Base-by-base conservation (phyloP, 768 basidiomycete genomes). In the Crepidotus variabilis region DNA sequence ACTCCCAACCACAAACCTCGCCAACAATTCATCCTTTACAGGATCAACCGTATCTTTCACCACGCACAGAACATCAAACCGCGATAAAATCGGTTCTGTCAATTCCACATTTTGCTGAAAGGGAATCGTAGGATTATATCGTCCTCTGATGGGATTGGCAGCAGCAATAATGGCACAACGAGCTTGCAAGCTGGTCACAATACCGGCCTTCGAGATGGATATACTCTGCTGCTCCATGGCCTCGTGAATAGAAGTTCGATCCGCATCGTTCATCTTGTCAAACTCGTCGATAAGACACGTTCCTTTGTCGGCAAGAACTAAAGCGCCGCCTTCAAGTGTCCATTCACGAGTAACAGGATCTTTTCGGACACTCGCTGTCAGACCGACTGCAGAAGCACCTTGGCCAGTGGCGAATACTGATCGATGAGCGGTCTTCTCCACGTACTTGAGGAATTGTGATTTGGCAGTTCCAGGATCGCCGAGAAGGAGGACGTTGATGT, bases 221-320 rank as follows among this genome's bases (percentile, higher is more conserved):
- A 99, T 99, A 11, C 93, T 90, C 70, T 98, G 97, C 73, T 99
- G 97, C 69, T 99, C 97, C 97, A 99, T 99, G 1, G 97, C 97
- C 71, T 99, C 97, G 77, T 98, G 97, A 65, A 99, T 98, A 3
- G 94, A 97, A 14, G 95, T 98, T 63, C 96, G 81, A 70, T 99
- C 96, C 14, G 92, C 83, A 65, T 98, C 97, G 72, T 98, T 98
- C 97, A 99, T 99, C 79, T 99, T 99, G 78, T 99, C 97, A 70
- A 99, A 98, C 71, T 98, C 97, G 73, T 99, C 97, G 62, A 99
- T 99, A 35, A 98, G 77, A 67, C 97, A 98, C 23, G 90, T 92
- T 11, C 97, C 97, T 73, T 96, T 97, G 74, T 99, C 97, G 2
- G 97, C 97, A 18, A 99, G 79, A n/a, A 99, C 97, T 9, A 99